phyloP scores from a whole-genome alignment of 306 rosid genomes.

The Quillaja saponaria region DNA sequence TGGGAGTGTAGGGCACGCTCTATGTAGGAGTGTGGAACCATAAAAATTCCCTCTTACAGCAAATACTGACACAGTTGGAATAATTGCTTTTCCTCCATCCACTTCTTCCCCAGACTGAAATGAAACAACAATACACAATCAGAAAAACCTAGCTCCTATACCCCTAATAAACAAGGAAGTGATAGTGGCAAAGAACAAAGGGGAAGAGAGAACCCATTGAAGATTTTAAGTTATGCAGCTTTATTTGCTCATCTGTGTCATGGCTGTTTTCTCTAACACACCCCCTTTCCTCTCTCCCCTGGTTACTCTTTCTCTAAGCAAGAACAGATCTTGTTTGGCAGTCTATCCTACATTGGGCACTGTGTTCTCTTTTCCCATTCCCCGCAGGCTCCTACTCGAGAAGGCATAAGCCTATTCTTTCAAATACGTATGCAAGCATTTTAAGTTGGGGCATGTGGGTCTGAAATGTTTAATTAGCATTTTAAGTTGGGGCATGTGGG shows the following conservation, averaged over 20 bases:
- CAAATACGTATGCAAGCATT: not conserved
- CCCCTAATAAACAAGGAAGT: conserved; percentile 6
- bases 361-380: conserved; percentile 9
- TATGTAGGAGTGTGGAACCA: conserved; percentile 13
- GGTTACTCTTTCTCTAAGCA: not conserved
- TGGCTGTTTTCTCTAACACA: conserved; percentile 28
- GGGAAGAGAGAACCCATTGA: conserved; percentile 21
- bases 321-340: conserved; percentile 25
- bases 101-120: conserved; percentile 17
- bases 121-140: conserved; percentile 29
- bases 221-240: conserved; percentile 28
- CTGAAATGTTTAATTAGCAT: too few relatives aligned
- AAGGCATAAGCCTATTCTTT: not conserved
- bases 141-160: conserved; percentile 21
- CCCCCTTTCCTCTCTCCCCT: not conserved
- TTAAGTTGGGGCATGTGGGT: not conserved
- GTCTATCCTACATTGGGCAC: conserved; percentile 23
- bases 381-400: not conserved
- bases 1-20: conserved; percentile 16
- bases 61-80: conserved; percentile 38
- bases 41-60: conserved; percentile 4
- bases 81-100: conserved; percentile 31
- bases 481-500: too few relatives aligned
- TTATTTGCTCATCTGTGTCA: conserved; percentile 34
- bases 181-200: conserved; percentile 33